Evolutionary conservation across 257 asterid species (phyloP).

Genomic region (Solanum piurae): DNA sequence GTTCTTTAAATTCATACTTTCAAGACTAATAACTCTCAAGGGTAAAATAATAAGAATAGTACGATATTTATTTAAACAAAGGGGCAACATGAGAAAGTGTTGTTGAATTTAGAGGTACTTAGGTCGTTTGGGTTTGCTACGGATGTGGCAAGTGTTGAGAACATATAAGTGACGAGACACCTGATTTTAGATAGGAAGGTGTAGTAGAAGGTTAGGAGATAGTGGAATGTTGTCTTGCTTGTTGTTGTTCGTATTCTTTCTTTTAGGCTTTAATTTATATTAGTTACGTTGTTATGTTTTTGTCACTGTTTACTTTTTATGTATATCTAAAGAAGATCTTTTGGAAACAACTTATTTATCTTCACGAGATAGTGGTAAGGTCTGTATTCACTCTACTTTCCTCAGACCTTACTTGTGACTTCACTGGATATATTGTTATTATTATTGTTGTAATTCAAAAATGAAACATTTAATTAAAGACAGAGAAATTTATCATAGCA

Average conservation of each 20-base stretch:
- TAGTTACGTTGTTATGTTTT: background rate
- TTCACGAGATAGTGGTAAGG: background rate
- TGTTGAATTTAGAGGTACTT: background rate
- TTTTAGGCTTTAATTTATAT: background rate
- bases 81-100: background rate
- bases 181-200: background rate
- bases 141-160: background rate
- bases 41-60: no score
- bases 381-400: no score
- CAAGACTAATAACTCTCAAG: no score
- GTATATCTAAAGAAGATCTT: background rate
- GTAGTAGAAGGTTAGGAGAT: background rate
- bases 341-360: background rate
- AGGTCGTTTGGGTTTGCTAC: background rate
- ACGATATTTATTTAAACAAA: background rate
- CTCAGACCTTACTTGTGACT: no score
- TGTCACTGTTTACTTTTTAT: background rate
- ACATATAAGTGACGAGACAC: background rate
- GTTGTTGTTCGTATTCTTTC: background rate
- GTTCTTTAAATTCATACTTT: no score
- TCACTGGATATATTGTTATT: background rate
- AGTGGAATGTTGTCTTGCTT: background rate
- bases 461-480: rapidly evolving
- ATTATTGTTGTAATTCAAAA: no score
- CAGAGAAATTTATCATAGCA: background rate